These are phyloP conservation scores for Verticillium albo-atrum DNA, from an alignment of 2,329 filamentous ascomycete genomes.

Conservation along the genomic window DNA sequence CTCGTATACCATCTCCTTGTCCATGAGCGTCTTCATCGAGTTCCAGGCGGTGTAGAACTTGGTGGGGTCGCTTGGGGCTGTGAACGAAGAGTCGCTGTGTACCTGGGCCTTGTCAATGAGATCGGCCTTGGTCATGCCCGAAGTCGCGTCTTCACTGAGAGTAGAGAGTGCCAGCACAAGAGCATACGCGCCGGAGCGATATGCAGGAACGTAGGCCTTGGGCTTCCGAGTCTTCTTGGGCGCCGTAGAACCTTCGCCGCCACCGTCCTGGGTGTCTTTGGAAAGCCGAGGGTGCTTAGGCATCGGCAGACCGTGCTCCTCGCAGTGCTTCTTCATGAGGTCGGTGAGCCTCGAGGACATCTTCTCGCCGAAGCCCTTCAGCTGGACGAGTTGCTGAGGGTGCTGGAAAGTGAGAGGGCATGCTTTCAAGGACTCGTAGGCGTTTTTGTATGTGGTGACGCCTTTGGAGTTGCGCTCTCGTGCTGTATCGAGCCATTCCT, in stretches of 20 bases:
- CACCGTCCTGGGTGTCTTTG: constrained; percentile 26
- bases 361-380: constrained; percentile 71
- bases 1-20: constrained; percentile 71
- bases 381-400: constrained; percentile 65
- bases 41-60: constrained; percentile 79
- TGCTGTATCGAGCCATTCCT: constrained; percentile 71
- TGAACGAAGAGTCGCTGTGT: constrained; percentile 70
- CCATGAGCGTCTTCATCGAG: constrained; percentile 71
- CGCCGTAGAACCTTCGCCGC: constrained; percentile 27
- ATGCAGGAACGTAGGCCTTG: constrained; percentile 66
- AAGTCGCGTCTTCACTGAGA: constrained; percentile 46
- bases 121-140: constrained; percentile 62
- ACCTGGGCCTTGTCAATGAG: constrained; percentile 67
- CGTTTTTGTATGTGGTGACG: constrained; percentile 66
- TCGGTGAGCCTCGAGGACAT: constrained; percentile 66
- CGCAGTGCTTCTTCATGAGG: constrained; percentile 55
- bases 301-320: constrained; percentile 63
- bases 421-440: constrained; percentile 71
- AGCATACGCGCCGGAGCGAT: constrained; percentile 72
- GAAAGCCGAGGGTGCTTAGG: constrained; percentile 48
- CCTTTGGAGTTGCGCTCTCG: constrained; percentile 67
- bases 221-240: constrained; percentile 55
- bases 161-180: constrained; percentile 63
- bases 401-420: constrained; percentile 69
- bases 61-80: constrained; percentile 58